phyloP scores from a whole-genome alignment of 306 rosid species.

The Canavalia gladiata region DNA sequence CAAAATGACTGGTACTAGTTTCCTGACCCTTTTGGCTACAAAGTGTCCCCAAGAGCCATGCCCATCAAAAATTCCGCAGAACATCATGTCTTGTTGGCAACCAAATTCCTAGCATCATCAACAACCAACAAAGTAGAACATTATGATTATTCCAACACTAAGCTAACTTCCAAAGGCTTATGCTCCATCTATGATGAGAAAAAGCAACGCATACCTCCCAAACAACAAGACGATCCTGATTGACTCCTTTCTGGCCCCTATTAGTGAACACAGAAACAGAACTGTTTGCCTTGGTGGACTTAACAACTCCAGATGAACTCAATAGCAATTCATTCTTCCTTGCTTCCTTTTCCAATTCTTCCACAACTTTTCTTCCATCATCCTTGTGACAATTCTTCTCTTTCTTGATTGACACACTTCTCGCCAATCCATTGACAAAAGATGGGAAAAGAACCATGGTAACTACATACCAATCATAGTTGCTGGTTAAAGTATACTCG shows the following conservation, averaged over 20 bases:
- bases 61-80: constrained; percentile 92
- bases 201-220: constrained; percentile 71
- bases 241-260: constrained; percentile 83
- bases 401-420: constrained; percentile 62
- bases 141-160: background rate
- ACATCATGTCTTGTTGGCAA: constrained; percentile 76
- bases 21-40: constrained; percentile 73
- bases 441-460: constrained; percentile 75
- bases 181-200: background rate
- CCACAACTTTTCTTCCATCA: constrained; percentile 61
- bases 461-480: constrained; percentile 37
- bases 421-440: constrained; percentile 67
- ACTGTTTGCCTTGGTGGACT: constrained; percentile 61
- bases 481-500: background rate
- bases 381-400: constrained; percentile 46
- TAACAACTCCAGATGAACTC: constrained; percentile 69
- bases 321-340: constrained; percentile 69
- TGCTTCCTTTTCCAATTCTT: constrained; percentile 80
- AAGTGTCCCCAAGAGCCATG: constrained; percentile 94
- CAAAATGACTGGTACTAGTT: constrained; percentile 68
- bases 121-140: constrained; percentile 44
- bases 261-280: constrained; percentile 70
- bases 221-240: constrained; percentile 75
- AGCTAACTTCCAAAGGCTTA: background rate
- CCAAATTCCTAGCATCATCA: constrained; percentile 73